A percentile compares a stretch with the other conserved stretches of the same genome.
Evolutionary conservation across 73 alveolate species (phyloP).

Genomic region (Paramecium primaurelia): DNA sequence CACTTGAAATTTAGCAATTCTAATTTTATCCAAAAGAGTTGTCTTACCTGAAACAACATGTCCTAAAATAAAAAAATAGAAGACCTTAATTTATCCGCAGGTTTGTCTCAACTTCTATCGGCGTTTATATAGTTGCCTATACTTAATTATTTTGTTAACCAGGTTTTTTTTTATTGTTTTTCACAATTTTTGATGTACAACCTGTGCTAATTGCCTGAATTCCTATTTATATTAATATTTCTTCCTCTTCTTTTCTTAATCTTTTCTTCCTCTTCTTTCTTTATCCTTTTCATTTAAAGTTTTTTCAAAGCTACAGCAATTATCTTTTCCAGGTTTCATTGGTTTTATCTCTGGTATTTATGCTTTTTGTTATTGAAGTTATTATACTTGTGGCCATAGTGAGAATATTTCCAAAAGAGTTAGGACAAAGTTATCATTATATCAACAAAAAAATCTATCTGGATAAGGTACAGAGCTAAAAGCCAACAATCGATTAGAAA

Average conservation of each 20-base stretch:
- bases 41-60: conserved; percentile 99
- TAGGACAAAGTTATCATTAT: too few species aligned
- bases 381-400: too few species aligned
- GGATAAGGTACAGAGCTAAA: too few species aligned
- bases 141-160: conserved; percentile 39
- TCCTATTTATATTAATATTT: conserved; percentile 12
- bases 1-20: conserved; percentile 90
- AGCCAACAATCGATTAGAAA: too few species aligned
- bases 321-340: too few species aligned
- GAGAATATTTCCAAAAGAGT: too few species aligned
- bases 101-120: conserved; percentile 48
- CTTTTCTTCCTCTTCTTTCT: conserved; percentile 60
- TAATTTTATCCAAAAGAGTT: conserved; percentile 96
- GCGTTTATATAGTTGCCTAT: not conserved
- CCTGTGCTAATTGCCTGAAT: conserved; percentile 14
- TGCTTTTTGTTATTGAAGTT: too few species aligned
- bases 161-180: conserved; percentile 42
- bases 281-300: too few species aligned
- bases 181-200: conserved; percentile 57
- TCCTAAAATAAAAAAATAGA: conserved; percentile 94
- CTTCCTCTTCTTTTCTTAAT: conserved; percentile 42
- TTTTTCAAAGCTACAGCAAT: too few species aligned
- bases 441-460: too few species aligned
- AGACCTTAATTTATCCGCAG: conserved; percentile 72
- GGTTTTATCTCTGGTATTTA: too few species aligned